phyloP scores from a whole-genome alignment of 306 rosid species.

The Cucumis melo region DNA sequence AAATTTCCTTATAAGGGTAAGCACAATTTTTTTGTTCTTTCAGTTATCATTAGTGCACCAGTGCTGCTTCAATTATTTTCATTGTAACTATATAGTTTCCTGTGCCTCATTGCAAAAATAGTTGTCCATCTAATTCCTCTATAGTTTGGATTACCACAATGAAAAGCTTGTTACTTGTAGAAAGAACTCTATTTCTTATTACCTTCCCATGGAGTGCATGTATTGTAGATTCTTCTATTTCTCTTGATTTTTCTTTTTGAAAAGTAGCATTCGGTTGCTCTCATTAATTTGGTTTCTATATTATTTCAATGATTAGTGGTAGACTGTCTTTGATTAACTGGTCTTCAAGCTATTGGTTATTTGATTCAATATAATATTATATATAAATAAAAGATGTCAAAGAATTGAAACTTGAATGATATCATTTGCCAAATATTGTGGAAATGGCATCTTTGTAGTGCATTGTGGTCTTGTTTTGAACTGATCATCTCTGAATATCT shows the following conservation, averaged over 20 bases:
- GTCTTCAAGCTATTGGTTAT: not conserved
- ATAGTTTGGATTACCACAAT: not conserved
- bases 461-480: not conserved
- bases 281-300: not conserved
- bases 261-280: not conserved
- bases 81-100: not conserved
- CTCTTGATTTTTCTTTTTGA: not conserved
- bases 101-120: not conserved
- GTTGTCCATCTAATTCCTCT: not conserved
- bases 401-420: not conserved
- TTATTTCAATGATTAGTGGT: not conserved
- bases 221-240: not conserved
- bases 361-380: not conserved
- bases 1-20: slow-evolving; percentile 88
- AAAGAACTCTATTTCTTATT: not conserved
- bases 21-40: slow-evolving; percentile 22
- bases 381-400: not conserved
- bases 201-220: not conserved
- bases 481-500: not conserved
- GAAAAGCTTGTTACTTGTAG: not conserved
- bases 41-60: slow-evolving; percentile 5
- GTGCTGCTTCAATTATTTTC: slow-evolving; percentile 3
- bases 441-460: not conserved
- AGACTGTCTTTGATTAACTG: not conserved
- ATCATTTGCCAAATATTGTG: not conserved